Evolutionary conservation across 352 stramenopile genomes (phyloP).

Genomic region (Plasmopara muralis): DNA sequence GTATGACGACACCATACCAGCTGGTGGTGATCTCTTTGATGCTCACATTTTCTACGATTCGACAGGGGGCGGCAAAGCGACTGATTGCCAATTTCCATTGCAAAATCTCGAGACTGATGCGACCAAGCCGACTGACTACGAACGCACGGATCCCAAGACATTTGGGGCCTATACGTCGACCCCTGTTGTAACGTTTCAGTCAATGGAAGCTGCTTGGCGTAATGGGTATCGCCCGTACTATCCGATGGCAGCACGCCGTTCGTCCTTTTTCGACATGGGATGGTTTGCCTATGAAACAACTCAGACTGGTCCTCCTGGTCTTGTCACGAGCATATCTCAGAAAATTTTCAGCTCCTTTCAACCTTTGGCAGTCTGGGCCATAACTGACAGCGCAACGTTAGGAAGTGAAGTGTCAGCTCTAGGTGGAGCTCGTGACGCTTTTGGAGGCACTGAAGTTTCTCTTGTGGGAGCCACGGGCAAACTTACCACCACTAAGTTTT

Average conservation of each 20-base stretch:
- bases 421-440: conserved; percentile 32
- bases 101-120: conserved; percentile 54
- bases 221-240: conserved; percentile 83
- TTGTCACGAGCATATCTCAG: conserved; percentile 47
- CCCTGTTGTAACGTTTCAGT: conserved; percentile 51
- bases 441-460: conserved; percentile 23
- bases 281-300: conserved; percentile 74
- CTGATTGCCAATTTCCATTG: conserved; percentile 78
- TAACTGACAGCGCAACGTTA: conserved; percentile 33
- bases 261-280: conserved; percentile 84
- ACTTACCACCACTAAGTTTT: conserved; percentile 22
- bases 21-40: conserved; percentile 55
- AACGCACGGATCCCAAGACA: conserved; percentile 38
- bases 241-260: conserved; percentile 70
- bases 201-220: conserved; percentile 50
- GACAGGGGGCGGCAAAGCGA: conserved; percentile 50
- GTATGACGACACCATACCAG: conserved; percentile 49
- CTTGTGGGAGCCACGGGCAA: conserved; percentile 36
- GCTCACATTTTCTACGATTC: conserved; percentile 79
- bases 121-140: conserved; percentile 31
- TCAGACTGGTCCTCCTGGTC: conserved; percentile 32
- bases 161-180: conserved; percentile 41
- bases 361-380: conserved; percentile 66
- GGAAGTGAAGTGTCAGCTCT: conserved; percentile 28
- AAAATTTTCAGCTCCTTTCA: conserved; percentile 63